Evolutionary conservation across 768 basidiomycete species (phyloP).

Genomic region (Lactarius hengduanensis): DNA sequence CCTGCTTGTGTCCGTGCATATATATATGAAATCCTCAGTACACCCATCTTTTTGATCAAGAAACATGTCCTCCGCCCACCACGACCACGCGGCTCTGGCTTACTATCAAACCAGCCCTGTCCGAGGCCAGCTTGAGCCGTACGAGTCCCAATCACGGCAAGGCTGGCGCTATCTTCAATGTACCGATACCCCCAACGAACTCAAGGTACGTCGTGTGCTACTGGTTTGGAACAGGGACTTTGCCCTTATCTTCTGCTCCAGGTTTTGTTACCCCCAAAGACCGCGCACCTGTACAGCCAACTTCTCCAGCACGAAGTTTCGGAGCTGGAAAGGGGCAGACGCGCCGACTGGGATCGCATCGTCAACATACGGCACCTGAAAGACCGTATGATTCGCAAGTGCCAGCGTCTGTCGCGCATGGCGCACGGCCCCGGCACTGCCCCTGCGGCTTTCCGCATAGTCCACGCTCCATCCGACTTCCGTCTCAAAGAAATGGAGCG

Average conservation of each 20-base stretch:
- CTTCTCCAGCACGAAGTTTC: slow-evolving; percentile 59
- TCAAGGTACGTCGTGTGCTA: slow-evolving; percentile 49
- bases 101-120: slow-evolving; percentile 64
- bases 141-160: slow-evolving; percentile 48
- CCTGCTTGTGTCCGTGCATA: background rate
- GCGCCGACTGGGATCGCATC: slow-evolving; percentile 65
- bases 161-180: slow-evolving; percentile 75
- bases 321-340: slow-evolving; percentile 57
- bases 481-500: slow-evolving; percentile 77
- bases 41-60: background rate
- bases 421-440: slow-evolving; percentile 40
- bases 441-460: slow-evolving; percentile 55
- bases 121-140: slow-evolving; percentile 72
- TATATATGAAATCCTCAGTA: slow-evolving; percentile 2
- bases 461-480: slow-evolving; percentile 70
- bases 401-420: slow-evolving; percentile 57
- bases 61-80: slow-evolving; percentile 24
- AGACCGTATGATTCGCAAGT: slow-evolving; percentile 81
- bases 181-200: slow-evolving; percentile 72
- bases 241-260: slow-evolving; percentile 34
- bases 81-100: slow-evolving; percentile 38
- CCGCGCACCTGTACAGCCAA: slow-evolving; percentile 62
- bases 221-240: background rate
- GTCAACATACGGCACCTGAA: slow-evolving; percentile 75
- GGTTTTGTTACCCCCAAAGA: slow-evolving; percentile 69